Evolutionary conservation across 106 monocot genomes (phyloP).

Genomic region (Chionographis japonica): DNA sequence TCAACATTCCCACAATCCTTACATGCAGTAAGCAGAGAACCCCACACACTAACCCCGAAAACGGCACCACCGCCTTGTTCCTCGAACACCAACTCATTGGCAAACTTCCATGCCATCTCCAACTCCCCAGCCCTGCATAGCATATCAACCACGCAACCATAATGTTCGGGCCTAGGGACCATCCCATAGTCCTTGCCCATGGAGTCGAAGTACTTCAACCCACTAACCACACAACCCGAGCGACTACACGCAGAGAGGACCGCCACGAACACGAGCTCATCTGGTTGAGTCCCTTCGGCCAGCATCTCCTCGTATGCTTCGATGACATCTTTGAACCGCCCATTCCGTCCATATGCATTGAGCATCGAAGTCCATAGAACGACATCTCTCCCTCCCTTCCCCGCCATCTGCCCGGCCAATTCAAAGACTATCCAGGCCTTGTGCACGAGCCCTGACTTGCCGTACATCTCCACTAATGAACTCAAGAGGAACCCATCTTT

Average conservation of each 20-base stretch:
- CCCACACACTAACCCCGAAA: constrained; percentile 36
- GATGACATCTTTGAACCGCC: constrained; percentile 38
- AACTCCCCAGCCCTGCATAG: constrained; percentile 61
- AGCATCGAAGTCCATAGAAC: constrained; percentile 74
- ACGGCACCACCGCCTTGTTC: neutral
- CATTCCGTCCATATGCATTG: constrained; percentile 50
- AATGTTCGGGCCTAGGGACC: constrained; percentile 45
- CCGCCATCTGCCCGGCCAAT: neutral
- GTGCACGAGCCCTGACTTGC: constrained; percentile 40
- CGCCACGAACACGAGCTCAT: constrained; percentile 45
- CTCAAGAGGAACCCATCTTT: constrained; percentile 37
- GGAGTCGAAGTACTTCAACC: constrained; percentile 37
- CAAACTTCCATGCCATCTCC: constrained; percentile 44
- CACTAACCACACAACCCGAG: constrained; percentile 33
- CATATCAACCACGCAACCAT: constrained; percentile 57
- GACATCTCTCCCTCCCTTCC: constrained; percentile 25
- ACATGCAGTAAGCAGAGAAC: constrained; percentile 48
- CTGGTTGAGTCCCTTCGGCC: constrained; percentile 27
- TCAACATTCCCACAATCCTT: constrained; percentile 37
- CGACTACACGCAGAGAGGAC: constrained; percentile 61
- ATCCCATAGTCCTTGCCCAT: constrained; percentile 26
- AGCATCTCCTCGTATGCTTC: constrained; percentile 46
- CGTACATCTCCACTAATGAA: constrained; percentile 71
- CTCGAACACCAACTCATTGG: constrained; percentile 14
- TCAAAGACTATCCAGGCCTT: constrained; percentile 50